Evolutionary conservation across 208 protist species (phyloP).

Genomic region (Leishmania tropica): DNA sequence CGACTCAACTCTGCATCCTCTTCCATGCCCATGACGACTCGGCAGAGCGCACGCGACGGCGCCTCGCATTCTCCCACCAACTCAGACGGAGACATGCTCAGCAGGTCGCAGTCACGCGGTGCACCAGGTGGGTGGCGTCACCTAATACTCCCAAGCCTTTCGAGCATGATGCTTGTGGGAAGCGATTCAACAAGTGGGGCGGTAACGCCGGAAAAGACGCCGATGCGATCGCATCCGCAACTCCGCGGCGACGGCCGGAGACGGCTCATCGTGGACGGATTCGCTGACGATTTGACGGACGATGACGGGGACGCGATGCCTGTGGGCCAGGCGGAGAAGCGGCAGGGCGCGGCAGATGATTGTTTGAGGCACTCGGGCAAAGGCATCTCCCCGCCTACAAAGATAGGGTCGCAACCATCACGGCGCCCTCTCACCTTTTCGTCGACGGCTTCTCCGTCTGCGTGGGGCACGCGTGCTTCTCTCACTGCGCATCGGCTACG

Average conservation of each 20-base stretch:
- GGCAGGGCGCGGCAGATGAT: neutral
- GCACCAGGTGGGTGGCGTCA: conserved; percentile 28
- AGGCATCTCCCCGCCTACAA: neutral
- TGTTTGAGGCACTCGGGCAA: neutral
- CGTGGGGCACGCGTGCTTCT: neutral
- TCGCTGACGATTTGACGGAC: neutral
- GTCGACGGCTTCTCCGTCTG: neutral
- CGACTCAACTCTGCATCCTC: conserved; percentile 5
- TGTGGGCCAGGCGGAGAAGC: neutral
- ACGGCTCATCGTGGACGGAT: conserved; percentile 26
- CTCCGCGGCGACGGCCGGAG: conserved; percentile 4
- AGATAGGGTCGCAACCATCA: neutral
- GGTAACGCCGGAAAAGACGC: conserved; percentile 9
- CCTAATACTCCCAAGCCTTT: conserved; percentile 19
- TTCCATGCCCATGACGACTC: neutral
- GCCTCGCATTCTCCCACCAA: neutral
- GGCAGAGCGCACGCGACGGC: neutral
- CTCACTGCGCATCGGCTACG: neutral
- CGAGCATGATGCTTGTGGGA: conserved; percentile 29
- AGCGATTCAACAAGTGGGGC: conserved; percentile 25
- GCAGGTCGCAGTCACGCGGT: neutral
- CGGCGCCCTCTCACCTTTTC: neutral
- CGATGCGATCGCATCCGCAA: neutral
- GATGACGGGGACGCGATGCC: conserved; percentile 14
- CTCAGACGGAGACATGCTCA: neutral